These are phyloP conservation scores for Citrus australasica DNA, from an alignment of 345 rosid species.

Conservation along the genomic window DNA sequence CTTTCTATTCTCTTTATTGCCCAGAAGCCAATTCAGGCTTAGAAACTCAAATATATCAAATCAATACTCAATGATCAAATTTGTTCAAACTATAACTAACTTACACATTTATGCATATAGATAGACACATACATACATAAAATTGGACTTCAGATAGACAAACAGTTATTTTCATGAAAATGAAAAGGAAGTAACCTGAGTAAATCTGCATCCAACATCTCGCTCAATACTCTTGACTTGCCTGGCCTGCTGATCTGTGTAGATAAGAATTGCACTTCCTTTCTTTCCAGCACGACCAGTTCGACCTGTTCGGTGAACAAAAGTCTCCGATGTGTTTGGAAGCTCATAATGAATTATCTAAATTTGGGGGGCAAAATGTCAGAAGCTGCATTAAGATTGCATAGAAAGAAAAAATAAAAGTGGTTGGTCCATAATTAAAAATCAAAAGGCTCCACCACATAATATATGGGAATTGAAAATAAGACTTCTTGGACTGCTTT, in stretches of 20 bases:
- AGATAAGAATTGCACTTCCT: constrained; percentile 83
- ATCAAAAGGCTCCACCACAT: not conserved
- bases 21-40: not conserved
- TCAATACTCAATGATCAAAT: not conserved
- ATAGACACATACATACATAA: not conserved
- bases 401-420: not conserved
- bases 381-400: not conserved
- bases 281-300: constrained; percentile 99
- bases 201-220: constrained; percentile 88
- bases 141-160: not conserved
- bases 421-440: not conserved
- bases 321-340: constrained; percentile 83
- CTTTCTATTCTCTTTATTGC: not conserved
- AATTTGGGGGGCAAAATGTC: not conserved
- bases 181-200: constrained; percentile 47
- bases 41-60: not conserved
- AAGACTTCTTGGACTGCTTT: not conserved
- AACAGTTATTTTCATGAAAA: not conserved
- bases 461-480: not conserved
- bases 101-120: not conserved
- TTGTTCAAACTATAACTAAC: not conserved
- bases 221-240: constrained; percentile 63
- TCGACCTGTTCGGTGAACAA: constrained; percentile 97
- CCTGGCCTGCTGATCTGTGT: constrained; percentile 67
- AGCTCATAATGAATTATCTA: constrained; percentile 91